Conservation (phyloP, 2,329 filamentous ascomycete genomes). For the Mariannaea sp. region DNA sequence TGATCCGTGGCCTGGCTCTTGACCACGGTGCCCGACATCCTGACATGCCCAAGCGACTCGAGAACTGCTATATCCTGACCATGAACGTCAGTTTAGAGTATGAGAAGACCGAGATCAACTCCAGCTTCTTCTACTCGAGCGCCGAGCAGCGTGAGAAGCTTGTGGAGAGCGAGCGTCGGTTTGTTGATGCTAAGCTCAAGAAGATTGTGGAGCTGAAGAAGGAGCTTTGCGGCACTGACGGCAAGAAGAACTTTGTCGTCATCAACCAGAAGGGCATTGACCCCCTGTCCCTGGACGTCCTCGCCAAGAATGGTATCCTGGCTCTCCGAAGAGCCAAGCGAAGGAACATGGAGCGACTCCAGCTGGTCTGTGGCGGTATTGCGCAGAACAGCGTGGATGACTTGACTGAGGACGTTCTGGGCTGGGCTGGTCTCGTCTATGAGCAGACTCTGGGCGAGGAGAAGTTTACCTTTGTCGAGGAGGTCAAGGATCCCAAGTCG, state of each 20-base stretch:
- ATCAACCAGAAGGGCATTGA: slow-evolving; percentile 99
- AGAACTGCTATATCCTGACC: slow-evolving; percentile 94
- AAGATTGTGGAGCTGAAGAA: slow-evolving; percentile 99
- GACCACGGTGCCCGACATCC: slow-evolving; percentile 97
- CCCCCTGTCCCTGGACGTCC: slow-evolving; percentile 89
- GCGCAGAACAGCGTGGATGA: slow-evolving; percentile 98
- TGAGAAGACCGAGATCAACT: slow-evolving; percentile 99
- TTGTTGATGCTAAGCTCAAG: slow-evolving; percentile 93
- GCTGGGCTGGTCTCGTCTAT: slow-evolving; percentile 95
- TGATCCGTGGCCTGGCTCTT: slow-evolving; percentile 89
- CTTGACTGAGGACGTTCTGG: slow-evolving; percentile 81
- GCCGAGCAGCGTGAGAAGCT: slow-evolving; percentile 97
- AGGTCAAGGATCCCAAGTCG: slow-evolving; percentile 98
- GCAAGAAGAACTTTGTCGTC: slow-evolving; percentile 94
- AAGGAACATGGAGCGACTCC: slow-evolving; percentile 98
- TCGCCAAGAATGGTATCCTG: slow-evolving; percentile 97
- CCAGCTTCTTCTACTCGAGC: slow-evolving; percentile 96
- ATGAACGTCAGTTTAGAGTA: slow-evolving; percentile 98
- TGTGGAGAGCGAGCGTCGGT: slow-evolving; percentile 93
- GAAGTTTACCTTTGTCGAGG: slow-evolving; percentile 98
- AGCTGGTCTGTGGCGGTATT: slow-evolving; percentile 88
- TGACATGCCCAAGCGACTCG: slow-evolving; percentile 95
- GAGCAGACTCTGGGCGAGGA: slow-evolving; percentile 98
- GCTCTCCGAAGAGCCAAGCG: slow-evolving; percentile 93
- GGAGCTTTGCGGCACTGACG: slow-evolving; percentile 90